These are phyloP conservation scores for Syzygium malaccense DNA, from an alignment of 441 rosid species.

Conservation along the genomic window DNA sequence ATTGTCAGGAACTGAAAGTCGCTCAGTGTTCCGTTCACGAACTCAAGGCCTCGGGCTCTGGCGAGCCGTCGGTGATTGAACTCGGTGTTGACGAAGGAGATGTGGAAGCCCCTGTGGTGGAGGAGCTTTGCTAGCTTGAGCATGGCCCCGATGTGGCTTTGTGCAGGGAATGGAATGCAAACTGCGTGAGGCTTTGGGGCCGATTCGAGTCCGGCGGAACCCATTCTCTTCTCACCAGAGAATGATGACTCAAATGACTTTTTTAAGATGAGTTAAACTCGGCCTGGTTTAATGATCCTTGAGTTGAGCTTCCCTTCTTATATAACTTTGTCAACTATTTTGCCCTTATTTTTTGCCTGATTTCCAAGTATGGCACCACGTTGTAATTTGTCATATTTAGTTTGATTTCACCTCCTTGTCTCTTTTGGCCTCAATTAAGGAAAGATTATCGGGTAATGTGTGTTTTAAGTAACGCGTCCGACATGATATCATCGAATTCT, in stretches of 20 bases:
- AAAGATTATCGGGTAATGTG: background rate
- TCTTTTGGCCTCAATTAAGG: background rate
- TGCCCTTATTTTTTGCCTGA: background rate
- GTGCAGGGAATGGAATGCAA: conserved; percentile 9
- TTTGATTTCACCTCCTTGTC: background rate
- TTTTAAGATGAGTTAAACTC: background rate
- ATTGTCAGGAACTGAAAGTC: background rate
- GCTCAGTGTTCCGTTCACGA: background rate
- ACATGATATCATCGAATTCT: background rate
- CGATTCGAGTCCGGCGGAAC: background rate
- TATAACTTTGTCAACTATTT: background rate
- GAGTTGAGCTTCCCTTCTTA: background rate
- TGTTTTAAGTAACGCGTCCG: background rate
- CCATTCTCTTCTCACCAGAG: background rate
- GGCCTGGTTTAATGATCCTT: background rate
- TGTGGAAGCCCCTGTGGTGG: conserved; percentile 6
- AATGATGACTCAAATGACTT: background rate
- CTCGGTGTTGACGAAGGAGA: conserved; percentile 29
- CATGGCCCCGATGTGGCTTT: conserved; percentile 28
- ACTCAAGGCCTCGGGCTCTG: background rate
- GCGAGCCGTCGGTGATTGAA: conserved; percentile 13
- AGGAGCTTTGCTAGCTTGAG: conserved; percentile 29
- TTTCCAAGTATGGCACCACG: background rate
- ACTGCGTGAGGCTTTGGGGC: background rate
- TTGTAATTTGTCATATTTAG: background rate